These are phyloP conservation scores for Lagenaria siceraria DNA, from an alignment of 306 rosid genomes.

Conservation along the genomic window DNA sequence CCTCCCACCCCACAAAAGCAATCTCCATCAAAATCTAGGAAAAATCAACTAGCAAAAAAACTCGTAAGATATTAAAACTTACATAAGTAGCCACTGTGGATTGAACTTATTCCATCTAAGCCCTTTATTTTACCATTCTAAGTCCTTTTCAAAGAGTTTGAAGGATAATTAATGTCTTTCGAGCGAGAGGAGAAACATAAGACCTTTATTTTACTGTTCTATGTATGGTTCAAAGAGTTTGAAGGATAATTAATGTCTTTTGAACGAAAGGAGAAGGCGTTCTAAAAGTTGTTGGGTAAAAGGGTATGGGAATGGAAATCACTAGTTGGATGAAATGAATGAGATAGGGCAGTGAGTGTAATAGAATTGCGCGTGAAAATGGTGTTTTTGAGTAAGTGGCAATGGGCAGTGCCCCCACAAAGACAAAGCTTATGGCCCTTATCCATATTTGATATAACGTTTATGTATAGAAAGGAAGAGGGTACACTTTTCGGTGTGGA, in stretches of 20 bases:
- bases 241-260: neutral
- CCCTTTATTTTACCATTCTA: no score
- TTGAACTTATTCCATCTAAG: no score
- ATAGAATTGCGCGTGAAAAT: neutral
- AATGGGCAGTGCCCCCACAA: slow-evolving; percentile 8
- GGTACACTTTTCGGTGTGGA: neutral
- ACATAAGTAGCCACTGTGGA: no score
- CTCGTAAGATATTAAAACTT: no score
- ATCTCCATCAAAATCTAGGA: neutral
- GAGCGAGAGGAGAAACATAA: neutral
- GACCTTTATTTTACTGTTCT: no score
- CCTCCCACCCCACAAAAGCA: neutral
- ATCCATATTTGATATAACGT: neutral
- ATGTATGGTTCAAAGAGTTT: neutral
- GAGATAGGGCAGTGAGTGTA: neutral
- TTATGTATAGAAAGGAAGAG: neutral
- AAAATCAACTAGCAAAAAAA: no score
- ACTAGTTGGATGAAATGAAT: neutral
- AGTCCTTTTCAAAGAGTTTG: neutral
- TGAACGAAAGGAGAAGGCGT: neutral
- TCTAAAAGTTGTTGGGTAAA: neutral
- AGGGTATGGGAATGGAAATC: neutral
- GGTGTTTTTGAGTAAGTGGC: neutral
- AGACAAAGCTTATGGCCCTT: neutral
- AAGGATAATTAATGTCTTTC: neutral